Evolutionary conservation across 2,329 filamentous ascomycete species (phyloP), one percentile per base, ranked within the genome.

Genomic region (Trichoderma koningiopsis): DNA sequence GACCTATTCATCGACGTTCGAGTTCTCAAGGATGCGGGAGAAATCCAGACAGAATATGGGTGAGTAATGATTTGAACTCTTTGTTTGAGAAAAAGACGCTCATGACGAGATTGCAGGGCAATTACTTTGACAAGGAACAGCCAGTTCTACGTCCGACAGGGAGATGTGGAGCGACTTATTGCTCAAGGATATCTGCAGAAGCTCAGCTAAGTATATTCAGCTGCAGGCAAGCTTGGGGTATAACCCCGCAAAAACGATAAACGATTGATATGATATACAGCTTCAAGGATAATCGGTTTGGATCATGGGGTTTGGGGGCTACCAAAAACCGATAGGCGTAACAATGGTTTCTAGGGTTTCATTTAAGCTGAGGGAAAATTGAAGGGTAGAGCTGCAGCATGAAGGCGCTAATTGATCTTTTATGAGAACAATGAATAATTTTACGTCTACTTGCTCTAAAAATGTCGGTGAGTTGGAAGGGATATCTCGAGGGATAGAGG

Each of bases 1-100:
- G 96, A 99, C 80, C 83, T 99, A 65, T 99, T 98, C 79, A 97
- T 99, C 75, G 96, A 99, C 79, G 96, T 99, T 43, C 86, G 96
- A 58, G 96, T 99, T 60, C 82, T 99, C 72, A 97, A 96, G 79
- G 96, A 99, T 83, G 96, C 95, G 1, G 96, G 96, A 5, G 96
- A 99, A 83, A 97, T 99, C 72, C 95, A 99, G 82, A 99, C 96
- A 0, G 96, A 99, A 84, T 99, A 99, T 78, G 96, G 96, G 92
- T 97, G 85, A 80, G 90, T 83, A 11, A 24, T 31, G 29, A 22
- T 6, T 47, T 22, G 14, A n/a, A 24, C 2, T 22, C 16, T 29
- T 10, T 7, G 8, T n/a, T 43, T 27, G 27, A 19, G 40, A 13
- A 22, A 22, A 40, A 63, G n/a, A 63, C 40, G 24, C 40, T 37